A percentile compares a stretch with the other conserved stretches of the same genome.
Evolutionary conservation across 2,329 filamentous ascomycete genomes (phyloP).

Genomic region (Pleomassaria siparia): DNA sequence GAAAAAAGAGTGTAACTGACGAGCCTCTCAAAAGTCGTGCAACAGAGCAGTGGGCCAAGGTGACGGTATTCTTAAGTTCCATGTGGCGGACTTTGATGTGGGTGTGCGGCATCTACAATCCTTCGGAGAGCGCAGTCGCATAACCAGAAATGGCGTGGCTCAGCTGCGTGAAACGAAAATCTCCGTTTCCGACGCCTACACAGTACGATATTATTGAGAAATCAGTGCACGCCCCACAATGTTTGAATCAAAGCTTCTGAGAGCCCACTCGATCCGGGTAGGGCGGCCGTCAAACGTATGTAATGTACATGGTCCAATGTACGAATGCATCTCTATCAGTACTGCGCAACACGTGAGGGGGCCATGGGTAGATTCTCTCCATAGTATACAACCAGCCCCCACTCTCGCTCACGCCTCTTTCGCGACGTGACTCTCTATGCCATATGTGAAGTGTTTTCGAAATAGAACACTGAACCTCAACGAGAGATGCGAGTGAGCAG

Average conservation of each 20-base stretch:
- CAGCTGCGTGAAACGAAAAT: constrained; percentile 2
- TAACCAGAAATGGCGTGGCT: background rate
- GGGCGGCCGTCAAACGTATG: constrained; percentile 6
- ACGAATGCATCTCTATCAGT: constrained; percentile 9
- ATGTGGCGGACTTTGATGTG: constrained; percentile 3
- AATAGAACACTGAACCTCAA: no score
- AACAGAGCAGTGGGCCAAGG: background rate
- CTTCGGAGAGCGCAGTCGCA: background rate
- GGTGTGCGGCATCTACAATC: constrained; percentile 1
- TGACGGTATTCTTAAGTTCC: background rate
- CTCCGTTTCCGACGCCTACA: constrained; percentile 1
- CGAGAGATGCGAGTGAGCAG: no score
- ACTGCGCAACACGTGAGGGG: constrained; percentile 16
- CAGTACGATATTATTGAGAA: no score
- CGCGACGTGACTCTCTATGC: no score
- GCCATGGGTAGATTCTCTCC: no score
- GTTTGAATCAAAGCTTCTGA: background rate
- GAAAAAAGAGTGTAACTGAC: background rate
- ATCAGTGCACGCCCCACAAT: background rate
- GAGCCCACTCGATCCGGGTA: background rate
- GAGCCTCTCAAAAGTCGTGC: background rate
- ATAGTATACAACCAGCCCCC: background rate
- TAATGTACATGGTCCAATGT: no score
- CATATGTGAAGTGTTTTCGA: no score
- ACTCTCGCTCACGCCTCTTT: background rate